These are phyloP conservation scores for Oxyria digyna DNA, from an alignment of 148 eudicot species.

Conservation along the genomic window DNA sequence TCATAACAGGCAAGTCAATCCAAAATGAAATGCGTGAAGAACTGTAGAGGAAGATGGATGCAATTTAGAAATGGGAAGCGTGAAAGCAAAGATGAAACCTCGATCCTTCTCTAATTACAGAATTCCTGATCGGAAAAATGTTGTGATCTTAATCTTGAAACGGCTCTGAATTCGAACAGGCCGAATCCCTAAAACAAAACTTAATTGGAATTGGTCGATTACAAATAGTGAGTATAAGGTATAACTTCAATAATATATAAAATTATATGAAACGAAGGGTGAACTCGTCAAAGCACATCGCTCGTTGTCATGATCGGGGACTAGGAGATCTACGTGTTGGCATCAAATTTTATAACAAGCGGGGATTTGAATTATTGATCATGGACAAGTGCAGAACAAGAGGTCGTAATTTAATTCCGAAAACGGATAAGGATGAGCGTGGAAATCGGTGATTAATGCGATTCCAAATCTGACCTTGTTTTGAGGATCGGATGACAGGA, in stretches of 20 bases:
- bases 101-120: not conserved
- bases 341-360: not conserved
- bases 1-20: not conserved
- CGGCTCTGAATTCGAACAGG: not conserved
- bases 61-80: not conserved
- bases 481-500: conserved; percentile 6
- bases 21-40: not conserved
- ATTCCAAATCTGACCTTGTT: conserved; percentile 6
- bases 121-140: not conserved
- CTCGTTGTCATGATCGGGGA: conserved; percentile 1
- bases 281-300: conserved; percentile 7
- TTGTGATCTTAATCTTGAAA: not conserved
- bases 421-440: not conserved
- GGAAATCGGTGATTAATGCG: conserved; percentile 6
- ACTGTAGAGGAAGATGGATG: not conserved
- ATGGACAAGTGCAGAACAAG: not conserved
- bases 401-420: conserved; percentile 5
- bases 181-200: conserved; percentile 3
- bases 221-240: conserved; percentile 1
- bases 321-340: not conserved
- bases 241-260: not conserved
- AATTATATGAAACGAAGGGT: not conserved
- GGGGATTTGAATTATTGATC: conserved; percentile 6
- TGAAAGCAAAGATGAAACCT: conserved; percentile 1
- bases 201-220: conserved; percentile 1